Base-by-base conservation (phyloP, 2,329 filamentous ascomycete species). In the Thelonectria rubi region DNA sequence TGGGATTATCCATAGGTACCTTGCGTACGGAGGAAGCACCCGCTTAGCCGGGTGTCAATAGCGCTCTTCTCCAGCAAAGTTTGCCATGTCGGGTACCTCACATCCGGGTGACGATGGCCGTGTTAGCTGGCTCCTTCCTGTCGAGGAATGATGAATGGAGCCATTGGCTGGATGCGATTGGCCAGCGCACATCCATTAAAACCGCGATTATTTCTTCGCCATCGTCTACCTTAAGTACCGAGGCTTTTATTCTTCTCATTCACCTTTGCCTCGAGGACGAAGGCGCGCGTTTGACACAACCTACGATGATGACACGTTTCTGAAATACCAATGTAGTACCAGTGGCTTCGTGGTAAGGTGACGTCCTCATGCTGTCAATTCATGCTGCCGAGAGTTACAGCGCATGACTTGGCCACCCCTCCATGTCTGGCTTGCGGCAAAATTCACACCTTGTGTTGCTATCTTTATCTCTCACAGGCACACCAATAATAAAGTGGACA, bases 81-180 rank as follows among this genome's bases (percentile, higher is more conserved):
- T 46, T 49, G 53, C 53, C 30, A 37, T 34, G 30, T 51, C 48
- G 48, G 48, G 49, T 52, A 40, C 39, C 49, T 52, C 18, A 14
- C 30, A n/a, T 39, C 48, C 18, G 34, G 37, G 34, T 6, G 17
- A 12, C 26, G 34, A 10, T 6, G 17, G 26, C 24, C 17, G 4
- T 49, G 14, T 12, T 26, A 12, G 24, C 45, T 47, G 42, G 42
- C 20, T 20, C 21, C 21, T 21, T 14, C 45, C 45, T n/a, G 15
- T 30, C 10, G 24, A 61, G 58, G 58, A 61, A 61, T 61, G 58
- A 61, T 30, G 32, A 46, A 26, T 34, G 7, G 42, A 49, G 30
- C 42, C 34, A 30, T 14, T 53, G 48, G 52, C 55, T 56, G 53
- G 58, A 20, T 43, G 10, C 11, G n/a, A 34, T n/a, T 49, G 49